Evolutionary conservation across 192 early-diverging fungal species (phyloP).

Genomic region (Obelidium mucronatum): DNA sequence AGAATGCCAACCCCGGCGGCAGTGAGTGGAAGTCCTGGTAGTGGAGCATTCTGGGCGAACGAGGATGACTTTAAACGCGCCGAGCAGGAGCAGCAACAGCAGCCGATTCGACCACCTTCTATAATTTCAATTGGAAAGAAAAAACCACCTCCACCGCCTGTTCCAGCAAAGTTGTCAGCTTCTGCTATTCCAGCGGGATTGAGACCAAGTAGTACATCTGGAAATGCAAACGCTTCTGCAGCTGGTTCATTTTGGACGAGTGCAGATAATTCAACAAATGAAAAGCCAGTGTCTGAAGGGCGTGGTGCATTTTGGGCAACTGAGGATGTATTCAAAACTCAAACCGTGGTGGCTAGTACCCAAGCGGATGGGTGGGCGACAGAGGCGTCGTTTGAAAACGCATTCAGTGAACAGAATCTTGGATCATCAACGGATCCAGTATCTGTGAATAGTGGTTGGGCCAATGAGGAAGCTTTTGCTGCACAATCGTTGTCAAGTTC

Average conservation of each 20-base stretch:
- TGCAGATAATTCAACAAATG: background rate
- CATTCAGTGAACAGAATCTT: background rate
- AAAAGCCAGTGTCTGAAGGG: no score
- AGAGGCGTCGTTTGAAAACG: conserved; percentile 17
- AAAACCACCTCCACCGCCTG: conserved; percentile 6
- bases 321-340: background rate
- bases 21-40: no score
- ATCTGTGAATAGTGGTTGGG: background rate
- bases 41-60: background rate
- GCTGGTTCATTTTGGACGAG: background rate
- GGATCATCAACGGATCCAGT: background rate
- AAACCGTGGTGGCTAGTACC: background rate
- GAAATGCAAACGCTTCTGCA: background rate
- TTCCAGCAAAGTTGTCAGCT: background rate
- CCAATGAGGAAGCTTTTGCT: background rate
- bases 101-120: background rate
- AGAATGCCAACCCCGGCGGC: background rate
- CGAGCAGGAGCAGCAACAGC: background rate
- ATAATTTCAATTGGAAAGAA: background rate
- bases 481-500: no score
- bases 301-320: conserved; percentile 1
- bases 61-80: background rate
- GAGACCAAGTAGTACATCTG: background rate
- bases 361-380: conserved; percentile 15
- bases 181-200: background rate